Base-by-base conservation (phyloP, 352 stramenopile species). In the Blastocystis sp. region DNA sequence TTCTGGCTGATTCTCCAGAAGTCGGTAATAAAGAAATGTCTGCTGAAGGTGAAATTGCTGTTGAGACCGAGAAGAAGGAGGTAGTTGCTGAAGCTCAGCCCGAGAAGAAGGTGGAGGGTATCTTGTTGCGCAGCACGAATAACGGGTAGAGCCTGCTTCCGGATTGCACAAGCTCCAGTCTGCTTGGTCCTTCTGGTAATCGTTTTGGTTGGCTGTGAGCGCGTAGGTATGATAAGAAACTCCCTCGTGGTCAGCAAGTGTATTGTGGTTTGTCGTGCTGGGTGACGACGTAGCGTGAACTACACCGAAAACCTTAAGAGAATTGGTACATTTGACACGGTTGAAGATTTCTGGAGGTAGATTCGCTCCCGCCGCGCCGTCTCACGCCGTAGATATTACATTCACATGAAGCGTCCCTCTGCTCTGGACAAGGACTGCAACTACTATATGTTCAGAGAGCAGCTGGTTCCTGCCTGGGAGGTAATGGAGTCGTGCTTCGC, bases 211-310 rank as follows among this genome's bases (percentile, higher is more conserved):
- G 3, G 55, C 13, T 80, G 24, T 76, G 29, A 74, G 79, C 31
- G 35, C 31, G 10, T 93, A 96, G 94, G 94, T 97, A 97, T 90
- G 95, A 97, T 93, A 96, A 96, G 92, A 97, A 97, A 91, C 93
- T 96, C 91, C 93, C 94, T 51, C 95, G 95, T 92, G 95, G 95
- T 85, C 93, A 93, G 93, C 96, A 92, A 71, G 63, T 80, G 67
- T 90, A 85, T 92, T 0, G 24, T 51, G 24, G 10, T 31, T 88
- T 65, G 59, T 9, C 6, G 59, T 0, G 10, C 60, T 29, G 6
- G 29, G n/a, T 91, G n/a, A 61, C 69, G 19, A 50, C 35, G 55
- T 66, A 45, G n/a, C 24, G 35, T 90, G n/a, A 62, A 78, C 24
- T 65, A 51, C 33, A 69, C 67, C 31, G 71, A 35, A 70, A 71